Evolutionary conservation across 345 rosid species (phyloP).

Genomic region (Euclidium syriacum): DNA sequence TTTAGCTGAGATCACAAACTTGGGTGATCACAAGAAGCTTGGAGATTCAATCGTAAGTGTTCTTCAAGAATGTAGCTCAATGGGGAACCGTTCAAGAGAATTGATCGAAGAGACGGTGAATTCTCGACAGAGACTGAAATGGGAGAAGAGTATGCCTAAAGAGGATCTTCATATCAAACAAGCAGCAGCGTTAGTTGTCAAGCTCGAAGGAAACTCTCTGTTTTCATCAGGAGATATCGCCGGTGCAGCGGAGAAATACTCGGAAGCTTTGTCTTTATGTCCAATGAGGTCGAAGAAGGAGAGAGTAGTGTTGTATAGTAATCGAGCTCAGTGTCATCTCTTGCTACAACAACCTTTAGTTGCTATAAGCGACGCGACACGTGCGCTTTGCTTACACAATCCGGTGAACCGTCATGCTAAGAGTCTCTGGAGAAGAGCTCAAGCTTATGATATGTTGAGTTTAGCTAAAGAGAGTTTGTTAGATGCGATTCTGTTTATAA

Average conservation of each 20-base stretch:
- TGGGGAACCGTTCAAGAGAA: constrained; percentile 56
- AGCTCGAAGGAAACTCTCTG: constrained; percentile 96
- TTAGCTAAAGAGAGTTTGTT: constrained; percentile 92
- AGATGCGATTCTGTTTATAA: constrained; percentile 95
- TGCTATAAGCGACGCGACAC: constrained; percentile 94
- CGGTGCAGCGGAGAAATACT: constrained; percentile 84
- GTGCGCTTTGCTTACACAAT: constrained; percentile 77
- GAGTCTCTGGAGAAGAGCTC: constrained; percentile 99
- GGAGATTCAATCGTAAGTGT: constrained; percentile 76
- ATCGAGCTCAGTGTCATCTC: constrained; percentile 95
- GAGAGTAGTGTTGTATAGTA: constrained; percentile 90
- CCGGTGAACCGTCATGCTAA: constrained; percentile 92
- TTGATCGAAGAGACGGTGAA: constrained; percentile 65
- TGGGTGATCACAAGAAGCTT: constrained; percentile 90
- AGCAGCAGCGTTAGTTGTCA: constrained; percentile 88
- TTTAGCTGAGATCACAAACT: constrained; percentile 71
- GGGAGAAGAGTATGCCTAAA: constrained; percentile 96
- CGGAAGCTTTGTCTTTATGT: constrained; percentile 85
- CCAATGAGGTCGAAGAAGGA: constrained; percentile 96
- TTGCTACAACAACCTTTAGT: constrained; percentile 85
- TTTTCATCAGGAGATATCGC: constrained; percentile 92
- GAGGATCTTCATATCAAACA: constrained; percentile 98
- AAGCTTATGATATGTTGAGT: constrained; percentile 93
- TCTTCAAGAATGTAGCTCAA: constrained; percentile 68
- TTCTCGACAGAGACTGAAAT: constrained; percentile 67